These are phyloP conservation scores for Trichoderma sp. DNA, from an alignment of 2,329 filamentous ascomycete species.

Conservation along the genomic window DNA sequence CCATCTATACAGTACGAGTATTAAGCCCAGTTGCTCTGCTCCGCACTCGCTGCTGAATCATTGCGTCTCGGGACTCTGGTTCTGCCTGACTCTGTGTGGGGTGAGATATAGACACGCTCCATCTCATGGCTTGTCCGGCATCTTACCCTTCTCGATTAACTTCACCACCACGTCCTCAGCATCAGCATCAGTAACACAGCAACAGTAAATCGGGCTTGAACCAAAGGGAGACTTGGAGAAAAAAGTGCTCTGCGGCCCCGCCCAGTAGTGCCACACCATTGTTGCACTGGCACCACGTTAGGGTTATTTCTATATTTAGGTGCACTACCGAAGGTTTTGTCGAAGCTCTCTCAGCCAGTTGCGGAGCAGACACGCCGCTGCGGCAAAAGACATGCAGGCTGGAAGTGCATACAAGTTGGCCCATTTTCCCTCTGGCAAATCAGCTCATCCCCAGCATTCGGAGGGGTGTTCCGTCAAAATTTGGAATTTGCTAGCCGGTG, in stretches of 20 bases:
- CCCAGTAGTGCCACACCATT: conserved; percentile 6
- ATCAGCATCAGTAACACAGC: neutral
- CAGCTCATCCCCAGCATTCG: neutral
- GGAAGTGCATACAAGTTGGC: neutral
- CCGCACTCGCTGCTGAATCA: neutral
- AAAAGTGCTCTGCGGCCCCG: conserved; percentile 5
- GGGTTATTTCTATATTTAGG: conserved; percentile 18
- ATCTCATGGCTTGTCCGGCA: neutral
- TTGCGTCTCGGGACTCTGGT: neutral
- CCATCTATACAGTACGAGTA: neutral
- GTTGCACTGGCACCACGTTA: conserved; percentile 9
- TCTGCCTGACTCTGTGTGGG: neutral
- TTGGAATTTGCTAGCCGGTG: neutral
- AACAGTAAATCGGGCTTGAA: neutral
- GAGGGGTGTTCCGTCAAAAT: neutral
- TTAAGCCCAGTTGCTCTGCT: neutral
- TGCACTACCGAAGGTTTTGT: conserved; percentile 11
- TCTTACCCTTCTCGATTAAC: neutral
- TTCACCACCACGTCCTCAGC: neutral
- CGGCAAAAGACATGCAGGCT: conserved; percentile 1
- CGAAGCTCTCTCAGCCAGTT: conserved; percentile 16
- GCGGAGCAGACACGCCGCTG: neutral
- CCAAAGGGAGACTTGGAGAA: neutral
- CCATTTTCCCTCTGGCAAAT: neutral
- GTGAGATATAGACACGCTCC: neutral